These are phyloP conservation scores for Colletotrichum sp. DNA, from an alignment of 2,329 filamentous ascomycete genomes.

Conservation along the genomic window DNA sequence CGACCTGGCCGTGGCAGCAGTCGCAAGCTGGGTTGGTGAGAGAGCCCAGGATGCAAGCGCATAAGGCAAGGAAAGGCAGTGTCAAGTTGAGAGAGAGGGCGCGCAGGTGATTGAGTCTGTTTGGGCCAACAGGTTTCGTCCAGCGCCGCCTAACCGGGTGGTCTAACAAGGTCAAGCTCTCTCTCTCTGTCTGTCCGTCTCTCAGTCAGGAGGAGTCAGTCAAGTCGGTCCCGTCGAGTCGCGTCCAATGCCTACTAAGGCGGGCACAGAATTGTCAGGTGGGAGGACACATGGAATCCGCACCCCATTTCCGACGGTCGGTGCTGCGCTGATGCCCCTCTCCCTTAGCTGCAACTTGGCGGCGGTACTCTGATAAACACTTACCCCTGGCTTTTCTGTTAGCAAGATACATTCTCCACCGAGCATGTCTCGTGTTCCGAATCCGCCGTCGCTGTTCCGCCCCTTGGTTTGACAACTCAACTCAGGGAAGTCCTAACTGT, in stretches of 20 bases:
- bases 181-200: background rate
- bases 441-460: background rate
- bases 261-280: background rate
- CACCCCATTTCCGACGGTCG: background rate
- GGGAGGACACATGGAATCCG: background rate
- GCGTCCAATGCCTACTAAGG: background rate
- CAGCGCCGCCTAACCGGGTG: background rate
- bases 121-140: background rate
- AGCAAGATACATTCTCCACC: background rate
- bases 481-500: background rate
- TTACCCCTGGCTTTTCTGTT: background rate
- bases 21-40: background rate
- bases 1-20: background rate
- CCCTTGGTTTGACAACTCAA: background rate
- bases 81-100: background rate
- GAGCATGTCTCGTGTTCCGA: background rate
- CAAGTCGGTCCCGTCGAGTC: background rate
- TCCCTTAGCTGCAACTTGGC: background rate
- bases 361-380: conserved; percentile 7
- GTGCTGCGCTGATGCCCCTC: background rate
- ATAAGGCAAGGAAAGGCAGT: background rate
- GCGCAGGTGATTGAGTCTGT: background rate
- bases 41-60: background rate
- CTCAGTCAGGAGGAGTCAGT: background rate
- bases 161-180: background rate